Percentiles rank a stretch among this genome's conserved stretches.
Conservation (phyloP, 2,329 filamentous ascomycete species). For the Leptographium radiaticola region DNA sequence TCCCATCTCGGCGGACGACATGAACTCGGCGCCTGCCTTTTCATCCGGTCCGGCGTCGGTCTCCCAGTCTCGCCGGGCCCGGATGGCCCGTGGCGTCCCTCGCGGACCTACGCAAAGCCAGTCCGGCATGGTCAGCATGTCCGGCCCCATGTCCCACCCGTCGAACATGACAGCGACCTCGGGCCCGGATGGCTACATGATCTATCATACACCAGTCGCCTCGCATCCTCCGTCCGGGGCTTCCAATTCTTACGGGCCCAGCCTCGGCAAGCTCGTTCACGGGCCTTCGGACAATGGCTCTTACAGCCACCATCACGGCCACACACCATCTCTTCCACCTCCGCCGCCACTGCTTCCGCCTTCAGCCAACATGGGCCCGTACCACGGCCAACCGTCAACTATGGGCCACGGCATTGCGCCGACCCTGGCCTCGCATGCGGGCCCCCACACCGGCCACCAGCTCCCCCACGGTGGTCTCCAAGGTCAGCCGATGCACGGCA, state of each 20-base stretch:
- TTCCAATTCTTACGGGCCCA: neutral
- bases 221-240: neutral
- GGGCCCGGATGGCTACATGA: neutral
- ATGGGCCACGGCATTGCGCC: neutral
- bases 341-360: neutral
- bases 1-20: conserved; percentile 9
- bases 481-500: neutral
- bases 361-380: neutral
- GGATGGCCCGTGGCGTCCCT: neutral
- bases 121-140: neutral
- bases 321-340: neutral
- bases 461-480: neutral
- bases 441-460: neutral
- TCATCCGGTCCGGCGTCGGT: neutral
- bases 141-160: neutral
- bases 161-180: neutral
- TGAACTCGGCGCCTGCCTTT: neutral
- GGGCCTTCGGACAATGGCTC: neutral
- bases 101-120: neutral
- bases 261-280: conserved; percentile 3
- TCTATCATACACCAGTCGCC: neutral
- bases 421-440: neutral
- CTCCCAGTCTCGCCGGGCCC: neutral
- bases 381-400: neutral
- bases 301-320: neutral